Percentiles rank a stretch among this genome's conserved stretches.
These are phyloP conservation scores for Fusarium proliferatum DNA, from an alignment of 2,329 filamentous ascomycete genomes.

Conservation along the genomic window DNA sequence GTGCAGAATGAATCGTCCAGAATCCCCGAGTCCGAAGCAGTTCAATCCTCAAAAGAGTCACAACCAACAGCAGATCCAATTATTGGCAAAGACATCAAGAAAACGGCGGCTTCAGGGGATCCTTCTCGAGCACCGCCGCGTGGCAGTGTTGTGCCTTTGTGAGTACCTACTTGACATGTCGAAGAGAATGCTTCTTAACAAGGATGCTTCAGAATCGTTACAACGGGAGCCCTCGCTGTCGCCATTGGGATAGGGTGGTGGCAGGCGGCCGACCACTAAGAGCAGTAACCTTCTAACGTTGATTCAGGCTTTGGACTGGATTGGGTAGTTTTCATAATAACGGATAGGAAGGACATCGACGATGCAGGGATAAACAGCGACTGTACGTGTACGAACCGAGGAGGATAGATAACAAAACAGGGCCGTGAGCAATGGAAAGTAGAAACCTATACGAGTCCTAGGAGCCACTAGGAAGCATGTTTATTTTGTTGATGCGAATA, in stretches of 20 bases:
- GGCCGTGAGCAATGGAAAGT: background rate
- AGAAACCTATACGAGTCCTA: conserved; percentile 30
- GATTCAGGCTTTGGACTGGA: background rate
- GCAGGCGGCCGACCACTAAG: conserved; percentile 35
- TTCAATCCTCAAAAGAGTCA: background rate
- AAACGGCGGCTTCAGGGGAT: conserved; percentile 3
- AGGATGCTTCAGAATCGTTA: conserved; percentile 32
- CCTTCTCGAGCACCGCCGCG: conserved; percentile 13
- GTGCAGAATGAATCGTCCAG: background rate
- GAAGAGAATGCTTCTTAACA: conserved; percentile 22
- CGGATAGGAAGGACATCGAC: background rate
- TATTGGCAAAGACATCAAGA: conserved; percentile 4
- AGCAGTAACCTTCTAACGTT: background rate
- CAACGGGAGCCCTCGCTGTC: conserved; percentile 41
- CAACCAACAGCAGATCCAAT: background rate
- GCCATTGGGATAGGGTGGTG: conserved; percentile 45
- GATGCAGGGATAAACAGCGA: conserved; percentile 1
- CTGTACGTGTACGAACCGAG: conserved; percentile 17
- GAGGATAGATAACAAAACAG: conserved; percentile 7
- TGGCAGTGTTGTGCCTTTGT: conserved; percentile 36
- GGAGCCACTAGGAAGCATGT: conserved; percentile 19
- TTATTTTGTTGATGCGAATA: conserved; percentile 14
- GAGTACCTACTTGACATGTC: background rate
- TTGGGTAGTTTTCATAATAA: conserved; percentile 23
- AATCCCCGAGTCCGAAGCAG: background rate